A percentile compares a stretch with the other conserved stretches of the same genome.
These are phyloP conservation scores for Backusella mclennaniae DNA, from an alignment of 192 early-diverging fungal species.

Conservation along the genomic window DNA sequence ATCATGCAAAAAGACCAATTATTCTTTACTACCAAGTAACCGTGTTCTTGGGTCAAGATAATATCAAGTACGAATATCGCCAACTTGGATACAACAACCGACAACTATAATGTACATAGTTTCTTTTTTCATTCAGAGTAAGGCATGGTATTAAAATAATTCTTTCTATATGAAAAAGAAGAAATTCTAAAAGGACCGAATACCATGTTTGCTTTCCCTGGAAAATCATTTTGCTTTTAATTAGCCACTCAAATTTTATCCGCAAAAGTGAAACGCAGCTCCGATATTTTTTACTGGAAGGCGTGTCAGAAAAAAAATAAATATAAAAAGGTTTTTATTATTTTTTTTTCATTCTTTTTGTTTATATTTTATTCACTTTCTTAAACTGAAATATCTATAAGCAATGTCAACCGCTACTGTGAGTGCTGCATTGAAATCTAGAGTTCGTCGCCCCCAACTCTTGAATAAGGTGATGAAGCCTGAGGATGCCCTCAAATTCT, in stretches of 20 bases:
- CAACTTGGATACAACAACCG: not conserved
- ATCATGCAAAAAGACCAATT: not conserved
- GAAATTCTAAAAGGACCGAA: not conserved
- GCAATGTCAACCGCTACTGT: conserved; percentile 20
- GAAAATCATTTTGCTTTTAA: not conserved
- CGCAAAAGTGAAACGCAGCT: not conserved
- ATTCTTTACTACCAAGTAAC: not conserved
- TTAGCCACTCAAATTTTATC: not conserved
- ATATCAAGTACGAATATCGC: not conserved
- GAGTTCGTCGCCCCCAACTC: conserved; percentile 35
- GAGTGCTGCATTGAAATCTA: conserved; percentile 30
- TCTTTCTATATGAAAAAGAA: not conserved
- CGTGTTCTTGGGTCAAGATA: not conserved
- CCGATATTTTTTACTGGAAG: not conserved
- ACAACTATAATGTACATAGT: not conserved
- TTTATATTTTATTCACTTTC: conserved; percentile 3
- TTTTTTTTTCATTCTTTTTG: not conserved
- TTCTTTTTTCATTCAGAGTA: not conserved
- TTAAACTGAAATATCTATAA: not conserved
- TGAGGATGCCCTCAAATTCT: conserved; percentile 35
- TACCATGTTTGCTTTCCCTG: not conserved
- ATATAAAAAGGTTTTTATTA: not conserved
- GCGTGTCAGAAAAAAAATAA: not conserved
- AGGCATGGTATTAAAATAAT: not conserved
- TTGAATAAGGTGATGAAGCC: conserved; percentile 37